phyloP scores from a whole-genome alignment of 164 flowering plant species.

The Houttuynia cordata region DNA sequence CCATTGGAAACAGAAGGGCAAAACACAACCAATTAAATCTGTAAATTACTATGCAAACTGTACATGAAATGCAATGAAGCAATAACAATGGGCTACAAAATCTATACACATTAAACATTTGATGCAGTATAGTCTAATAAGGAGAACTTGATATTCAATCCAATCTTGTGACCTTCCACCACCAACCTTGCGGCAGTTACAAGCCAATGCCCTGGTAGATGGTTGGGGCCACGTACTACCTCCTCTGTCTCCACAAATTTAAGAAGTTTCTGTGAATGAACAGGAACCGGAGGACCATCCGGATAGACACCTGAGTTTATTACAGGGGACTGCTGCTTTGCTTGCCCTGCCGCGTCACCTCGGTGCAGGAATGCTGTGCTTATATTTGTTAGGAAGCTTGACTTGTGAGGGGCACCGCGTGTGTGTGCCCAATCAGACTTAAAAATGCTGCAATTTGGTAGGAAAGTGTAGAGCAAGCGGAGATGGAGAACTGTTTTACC shows the following conservation, averaged over 20 bases:
- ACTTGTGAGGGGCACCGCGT: slow-evolving; percentile 46
- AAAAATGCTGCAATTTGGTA: slow-evolving; percentile 52
- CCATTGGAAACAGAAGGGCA: too few species aligned
- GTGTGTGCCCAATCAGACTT: slow-evolving; percentile 63
- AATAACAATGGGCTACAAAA: background rate
- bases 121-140: slow-evolving; percentile 36
- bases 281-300: slow-evolving; percentile 62
- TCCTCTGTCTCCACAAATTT: slow-evolving; percentile 52
- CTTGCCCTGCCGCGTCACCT: slow-evolving; percentile 15
- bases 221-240: slow-evolving; percentile 64
- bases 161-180: slow-evolving; percentile 55
- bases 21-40: too few species aligned
- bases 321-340: slow-evolving; percentile 35
- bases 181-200: slow-evolving; percentile 66
- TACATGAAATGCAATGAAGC: too few species aligned
- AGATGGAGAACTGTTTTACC: slow-evolving; percentile 69
- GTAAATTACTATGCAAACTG: too few species aligned
- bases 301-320: slow-evolving; percentile 74
- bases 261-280: slow-evolving; percentile 40
- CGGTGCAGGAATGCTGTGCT: slow-evolving; percentile 53
- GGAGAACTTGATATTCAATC: slow-evolving; percentile 66
- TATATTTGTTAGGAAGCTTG: slow-evolving; percentile 44
- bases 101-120: slow-evolving; percentile 1
- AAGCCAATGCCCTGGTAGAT: slow-evolving; percentile 77
- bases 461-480: slow-evolving; percentile 49